Conservation (phyloP, 2,329 filamentous ascomycete genomes). For the Venturia asperata region DNA sequence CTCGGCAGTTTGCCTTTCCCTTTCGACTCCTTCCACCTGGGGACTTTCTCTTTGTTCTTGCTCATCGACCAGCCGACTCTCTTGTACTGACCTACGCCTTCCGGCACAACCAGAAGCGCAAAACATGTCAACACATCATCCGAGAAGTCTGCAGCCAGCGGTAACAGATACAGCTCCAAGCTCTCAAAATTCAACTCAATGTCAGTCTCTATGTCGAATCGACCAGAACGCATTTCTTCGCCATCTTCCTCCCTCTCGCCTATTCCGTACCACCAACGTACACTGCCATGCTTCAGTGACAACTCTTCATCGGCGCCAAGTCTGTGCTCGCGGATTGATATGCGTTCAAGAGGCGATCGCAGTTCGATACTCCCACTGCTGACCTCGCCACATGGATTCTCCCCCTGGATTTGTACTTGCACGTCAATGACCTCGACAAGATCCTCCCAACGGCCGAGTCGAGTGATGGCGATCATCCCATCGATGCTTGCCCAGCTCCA, state of each 20-base stretch:
- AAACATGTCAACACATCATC: neutral
- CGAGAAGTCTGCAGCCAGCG: neutral
- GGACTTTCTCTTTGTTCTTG: neutral
- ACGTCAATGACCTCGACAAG: slow-evolving; percentile 1
- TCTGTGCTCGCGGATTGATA: neutral
- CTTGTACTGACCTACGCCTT: neutral
- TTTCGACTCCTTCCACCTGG: neutral
- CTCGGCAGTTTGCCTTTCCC: neutral
- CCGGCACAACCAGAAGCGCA: neutral
- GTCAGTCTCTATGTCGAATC: neutral
- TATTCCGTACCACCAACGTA: slow-evolving; percentile 1
- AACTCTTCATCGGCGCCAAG: neutral
- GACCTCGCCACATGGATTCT: slow-evolving; percentile 16
- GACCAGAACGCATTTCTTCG: neutral
- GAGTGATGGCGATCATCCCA: neutral
- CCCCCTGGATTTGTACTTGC: neutral
- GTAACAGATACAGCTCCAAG: neutral
- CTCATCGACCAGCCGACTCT: neutral
- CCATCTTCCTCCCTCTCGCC: neutral
- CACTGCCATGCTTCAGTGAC: neutral
- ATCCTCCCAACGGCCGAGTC: neutral
- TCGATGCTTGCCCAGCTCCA: slow-evolving; percentile 20
- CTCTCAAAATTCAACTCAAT: neutral
- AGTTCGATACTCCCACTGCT: slow-evolving; percentile 6
- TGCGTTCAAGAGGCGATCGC: neutral